Evolutionary conservation across 2,329 filamentous ascomycete species (phyloP), one percentile per base, ranked within the genome.

Genomic region (Graphilbum sp.): DNA sequence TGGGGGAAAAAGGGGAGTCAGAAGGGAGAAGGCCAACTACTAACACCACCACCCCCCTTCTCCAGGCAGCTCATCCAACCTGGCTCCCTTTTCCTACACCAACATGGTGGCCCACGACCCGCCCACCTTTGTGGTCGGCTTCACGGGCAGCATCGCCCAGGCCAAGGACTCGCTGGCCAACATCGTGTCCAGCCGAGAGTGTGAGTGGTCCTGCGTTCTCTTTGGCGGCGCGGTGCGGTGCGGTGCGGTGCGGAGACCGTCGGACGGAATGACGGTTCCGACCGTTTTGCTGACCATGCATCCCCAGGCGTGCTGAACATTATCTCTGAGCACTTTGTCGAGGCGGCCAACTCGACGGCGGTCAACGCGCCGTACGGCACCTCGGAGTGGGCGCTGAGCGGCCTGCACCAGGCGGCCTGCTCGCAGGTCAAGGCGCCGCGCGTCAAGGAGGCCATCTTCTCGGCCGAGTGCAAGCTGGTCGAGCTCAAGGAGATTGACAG

Each of bases 1-100:
- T n/a, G n/a, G 16, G 19, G n/a, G n/a, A n/a, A n/a, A n/a, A n/a
- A n/a, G n/a, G n/a, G n/a, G n/a, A n/a, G n/a, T n/a, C n/a, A n/a
- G n/a, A n/a, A n/a, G n/a, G n/a, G n/a, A n/a, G 21, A 5, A 24
- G 21, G 21, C 6, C 21, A 5, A 6, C 11, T 24, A 24, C 27
- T 29, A 12, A 29, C 27, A 15, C 8, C 13, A n/a, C 5, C 13
- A 12, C 13, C 21, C 6, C 11, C 11, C 11, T 24, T 24, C 11
- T 32, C 21, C 23, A 38, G 32, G 21, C 18, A 21, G 6, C 30
- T 34, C 37, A 31, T 73, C 72, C 15, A 96, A 95, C 58, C 67
- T 95, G 3, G 84, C 87, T 0, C 87, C 86, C 0, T 94, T 90
- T 57, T 81, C 73, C 52, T 95, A 90, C 62, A 85, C 86, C 55